Percentiles rank a stretch among this genome's conserved stretches.
Conservation (phyloP, 805 yeast genomes). For the Candida khao-thaluensis region DNA sequence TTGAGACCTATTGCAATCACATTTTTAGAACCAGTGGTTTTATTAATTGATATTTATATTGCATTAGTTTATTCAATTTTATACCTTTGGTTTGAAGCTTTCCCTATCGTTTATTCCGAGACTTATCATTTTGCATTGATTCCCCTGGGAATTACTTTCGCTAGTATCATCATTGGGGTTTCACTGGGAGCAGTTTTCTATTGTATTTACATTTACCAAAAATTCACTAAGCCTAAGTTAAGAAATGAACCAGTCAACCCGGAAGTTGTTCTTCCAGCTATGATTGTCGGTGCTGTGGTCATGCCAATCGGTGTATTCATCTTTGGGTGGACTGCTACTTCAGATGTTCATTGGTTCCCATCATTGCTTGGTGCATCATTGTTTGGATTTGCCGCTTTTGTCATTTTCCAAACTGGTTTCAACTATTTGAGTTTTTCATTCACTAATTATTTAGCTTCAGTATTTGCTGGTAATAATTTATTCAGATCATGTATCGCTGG, state of each 20-base stretch:
- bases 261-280: conserved; percentile 42
- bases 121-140: conserved; percentile 47
- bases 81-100: conserved; percentile 54
- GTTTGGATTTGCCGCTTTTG: conserved; percentile 40
- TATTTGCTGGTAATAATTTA: conserved; percentile 56
- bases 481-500: conserved; percentile 52
- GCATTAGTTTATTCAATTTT: conserved; percentile 53
- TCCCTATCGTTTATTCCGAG: conserved; percentile 50
- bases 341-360: conserved; percentile 47
- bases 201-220: conserved; percentile 24
- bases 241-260: conserved; percentile 31
- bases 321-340: conserved; percentile 50
- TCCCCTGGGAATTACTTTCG: conserved; percentile 48
- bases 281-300: conserved; percentile 39
- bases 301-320: conserved; percentile 45
- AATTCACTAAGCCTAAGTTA: conserved; percentile 22
- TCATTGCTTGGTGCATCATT: conserved; percentile 46
- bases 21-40: conserved; percentile 54
- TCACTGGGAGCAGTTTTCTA: conserved; percentile 34
- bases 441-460: conserved; percentile 53
- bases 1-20: conserved; percentile 53
- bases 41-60: conserved; percentile 51
- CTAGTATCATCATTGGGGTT: conserved; percentile 49
- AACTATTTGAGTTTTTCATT: conserved; percentile 50
- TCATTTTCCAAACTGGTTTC: conserved; percentile 52